Evolutionary conservation across 306 rosid genomes (phyloP), one percentile per base, ranked within the genome.

Genomic region (Styphnolobium japonicum): DNA sequence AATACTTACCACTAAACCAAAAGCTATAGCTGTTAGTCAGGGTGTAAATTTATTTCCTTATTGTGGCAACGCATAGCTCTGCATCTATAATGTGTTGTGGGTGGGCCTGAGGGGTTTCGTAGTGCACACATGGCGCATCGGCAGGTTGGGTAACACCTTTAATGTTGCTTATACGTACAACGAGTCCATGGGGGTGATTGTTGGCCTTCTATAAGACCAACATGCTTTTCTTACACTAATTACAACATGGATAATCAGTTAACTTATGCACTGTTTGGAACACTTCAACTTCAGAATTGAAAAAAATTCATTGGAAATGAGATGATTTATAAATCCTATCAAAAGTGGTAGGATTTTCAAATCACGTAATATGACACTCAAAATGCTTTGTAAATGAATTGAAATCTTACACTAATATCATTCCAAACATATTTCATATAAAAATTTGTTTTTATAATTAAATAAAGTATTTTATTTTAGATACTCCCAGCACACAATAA

Each of bases 211-310:
- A n/a, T n/a, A n/a, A n/a, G n/a, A n/a, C n/a, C n/a, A n/a, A n/a
- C n/a, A n/a, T 75, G 40, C 66, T 57, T 36, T 78, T 33, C 79
- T 71, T 77, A 36, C n/a, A 34, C n/a, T 60, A 27, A 65, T 80
- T 34, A 9, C 53, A 23, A 31, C 70, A 43, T 61, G 40, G 70
- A 37, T 18, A 62, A 64, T 27, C 60, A 16, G 43, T 29, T 22
- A 77, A 12, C 14, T 57, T 61, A 11, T 21, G 62, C 69, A 19
- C 23, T 74, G 40, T 37, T 52, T 34, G 57, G 64, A 66, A 56
- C 81, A n/a, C 27, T 66, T 53, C 0, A 36, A 66, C 65, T 66
- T 19, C 21, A 10, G 11, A 67, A 67, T 31, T 37, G 43, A 21
- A 61, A 63, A 46, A 4, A 43, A 27, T 75, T 45, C 25, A 42